Evolutionary conservation across 2,329 filamentous ascomycete genomes (phyloP), one percentile per base, ranked within the genome.

Genomic region (Shiraia bambusicola): DNA sequence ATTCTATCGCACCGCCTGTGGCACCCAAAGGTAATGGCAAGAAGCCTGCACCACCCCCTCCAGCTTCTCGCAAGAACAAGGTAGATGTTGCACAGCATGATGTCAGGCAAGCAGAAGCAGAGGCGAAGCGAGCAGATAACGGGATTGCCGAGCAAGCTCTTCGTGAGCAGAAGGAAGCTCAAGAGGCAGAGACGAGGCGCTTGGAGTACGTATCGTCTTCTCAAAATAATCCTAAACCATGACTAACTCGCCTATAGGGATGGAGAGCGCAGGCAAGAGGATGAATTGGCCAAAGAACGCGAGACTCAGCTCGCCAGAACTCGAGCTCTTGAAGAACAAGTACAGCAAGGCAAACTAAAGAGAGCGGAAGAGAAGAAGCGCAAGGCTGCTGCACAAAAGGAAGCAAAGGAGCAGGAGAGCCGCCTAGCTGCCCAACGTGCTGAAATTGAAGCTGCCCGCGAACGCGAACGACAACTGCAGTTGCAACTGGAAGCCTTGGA

Each of bases 331-430:
- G 91, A 98, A 69, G 90, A 97, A 66, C 90, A 96, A 69, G 90
- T 97, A 37, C 85, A 84, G 50, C 88, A 91, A 64, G 89, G 91
- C 59, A 98, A 97, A 74, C 73, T 97, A 37, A 92, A 89, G 76
- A 97, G 95, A 71, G 87, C 94, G 55, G 93, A 98, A 68, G 93
- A 96, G 72, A 96, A 95, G 76, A 88, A 85, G 50, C 86, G 81
- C 58, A 93, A 90, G 75, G 91, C 95, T 73, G 92, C 89, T 15
- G 90, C 90, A 8, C 77, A 87, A 61, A 87, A 86, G 35, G 88
- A 93, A 55, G 82, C 90, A 6, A 92, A 89, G 69, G 88, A 95
- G 58, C 91, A 94, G 65, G 92, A 97, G 67, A 77, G 83, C 38
- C 86, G 87, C 65, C 76, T 96, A 51, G 88, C 88, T 16, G 86